Percentiles rank a stretch among this genome's conserved stretches.
Evolutionary conservation across 2,329 filamentous ascomycete genomes (phyloP).

Genomic region (Pestalotiopsis sp.): DNA sequence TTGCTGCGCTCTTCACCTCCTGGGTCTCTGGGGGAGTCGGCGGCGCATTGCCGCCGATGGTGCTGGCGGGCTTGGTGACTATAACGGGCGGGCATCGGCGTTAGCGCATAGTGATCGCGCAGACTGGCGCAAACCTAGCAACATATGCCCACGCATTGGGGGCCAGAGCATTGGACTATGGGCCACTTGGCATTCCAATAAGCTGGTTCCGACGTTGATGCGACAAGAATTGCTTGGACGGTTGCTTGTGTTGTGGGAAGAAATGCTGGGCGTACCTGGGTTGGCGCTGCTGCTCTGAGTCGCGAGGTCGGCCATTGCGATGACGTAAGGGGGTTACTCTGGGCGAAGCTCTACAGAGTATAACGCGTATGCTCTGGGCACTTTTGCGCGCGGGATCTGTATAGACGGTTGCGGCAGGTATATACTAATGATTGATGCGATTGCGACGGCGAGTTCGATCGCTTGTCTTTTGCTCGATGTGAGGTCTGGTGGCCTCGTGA

Average conservation of each 20-base stretch:
- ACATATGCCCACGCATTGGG: neutral
- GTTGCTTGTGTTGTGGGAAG: neutral
- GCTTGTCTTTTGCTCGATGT: neutral
- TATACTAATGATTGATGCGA: neutral
- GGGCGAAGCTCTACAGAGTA: conserved; percentile 9
- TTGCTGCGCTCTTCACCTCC: conserved; percentile 20
- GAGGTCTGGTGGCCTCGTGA: neutral
- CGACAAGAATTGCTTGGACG: neutral
- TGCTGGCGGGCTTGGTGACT: conserved; percentile 14
- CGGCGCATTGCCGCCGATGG: conserved; percentile 10
- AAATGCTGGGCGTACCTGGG: conserved; percentile 11
- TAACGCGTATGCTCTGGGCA: conserved; percentile 10
- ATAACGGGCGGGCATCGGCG: neutral
- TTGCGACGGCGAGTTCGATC: neutral
- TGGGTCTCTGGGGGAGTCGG: conserved; percentile 22
- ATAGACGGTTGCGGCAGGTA: neutral
- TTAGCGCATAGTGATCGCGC: conserved; percentile 7
- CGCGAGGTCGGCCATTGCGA: conserved; percentile 16
- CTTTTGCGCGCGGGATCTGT: neutral
- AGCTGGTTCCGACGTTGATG: neutral
- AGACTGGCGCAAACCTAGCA: neutral
- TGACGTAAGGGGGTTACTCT: conserved; percentile 16
- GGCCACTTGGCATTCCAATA: neutral
- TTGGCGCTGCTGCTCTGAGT: conserved; percentile 12
- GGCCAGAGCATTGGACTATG: neutral